phyloP scores from a whole-genome alignment of 192 early-diverging fungal species.

The Coemansia sp. region DNA sequence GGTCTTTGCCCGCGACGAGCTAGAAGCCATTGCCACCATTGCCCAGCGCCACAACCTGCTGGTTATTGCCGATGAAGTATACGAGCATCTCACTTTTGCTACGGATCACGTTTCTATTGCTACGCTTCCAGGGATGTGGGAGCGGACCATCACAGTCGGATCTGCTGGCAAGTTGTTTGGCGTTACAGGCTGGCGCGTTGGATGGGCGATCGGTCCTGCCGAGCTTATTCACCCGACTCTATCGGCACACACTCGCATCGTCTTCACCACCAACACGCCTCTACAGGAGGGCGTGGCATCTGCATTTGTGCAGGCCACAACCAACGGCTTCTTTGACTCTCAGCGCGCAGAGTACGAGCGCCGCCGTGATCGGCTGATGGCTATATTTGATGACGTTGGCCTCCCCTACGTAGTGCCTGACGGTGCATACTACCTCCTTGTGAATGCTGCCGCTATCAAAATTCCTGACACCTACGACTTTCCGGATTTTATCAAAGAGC shows the following conservation, averaged over 20 bases:
- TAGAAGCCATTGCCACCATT: constrained; percentile 71
- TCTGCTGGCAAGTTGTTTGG: constrained; percentile 94
- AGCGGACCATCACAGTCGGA: constrained; percentile 91
- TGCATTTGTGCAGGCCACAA: constrained; percentile 65
- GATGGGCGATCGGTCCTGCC: constrained; percentile 83
- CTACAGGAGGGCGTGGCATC: constrained; percentile 83
- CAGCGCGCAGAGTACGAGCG: constrained; percentile 68
- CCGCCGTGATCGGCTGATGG: constrained; percentile 73
- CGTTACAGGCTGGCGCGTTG: constrained; percentile 95
- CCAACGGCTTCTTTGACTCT: constrained; percentile 64
- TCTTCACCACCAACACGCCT: constrained; percentile 87
- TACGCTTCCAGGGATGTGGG: constrained; percentile 82
- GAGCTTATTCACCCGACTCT: constrained; percentile 71
- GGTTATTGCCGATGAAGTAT: constrained; percentile 91
- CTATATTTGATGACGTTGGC: constrained; percentile 63
- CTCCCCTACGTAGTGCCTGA: constrained; percentile 83
- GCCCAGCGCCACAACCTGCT: constrained; percentile 82
- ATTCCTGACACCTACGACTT: constrained; percentile 64
- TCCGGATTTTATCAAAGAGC: constrained; percentile 56
- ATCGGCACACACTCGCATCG: constrained; percentile 85
- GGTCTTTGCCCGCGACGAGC: constrained; percentile 75
- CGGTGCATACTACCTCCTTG: constrained; percentile 92
- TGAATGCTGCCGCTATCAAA: constrained; percentile 69
- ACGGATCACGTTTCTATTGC: constrained; percentile 75
- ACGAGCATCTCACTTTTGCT: constrained; percentile 87